Evolutionary conservation across 306 rosid species (phyloP).

Genomic region (Psophocarpus tetragonolobus): DNA sequence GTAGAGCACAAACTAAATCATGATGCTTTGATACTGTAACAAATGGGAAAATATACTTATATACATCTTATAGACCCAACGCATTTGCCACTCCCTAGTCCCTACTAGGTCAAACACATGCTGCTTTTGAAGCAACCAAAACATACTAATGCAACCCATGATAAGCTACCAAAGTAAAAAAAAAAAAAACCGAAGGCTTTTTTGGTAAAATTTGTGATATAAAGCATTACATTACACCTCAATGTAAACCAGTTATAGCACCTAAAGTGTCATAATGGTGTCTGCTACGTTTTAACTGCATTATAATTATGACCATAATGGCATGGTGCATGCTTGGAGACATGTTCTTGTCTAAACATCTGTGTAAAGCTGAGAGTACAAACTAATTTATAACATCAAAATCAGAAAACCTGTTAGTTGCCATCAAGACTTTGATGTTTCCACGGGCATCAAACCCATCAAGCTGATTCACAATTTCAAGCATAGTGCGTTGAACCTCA

Average conservation of each 20-base stretch:
- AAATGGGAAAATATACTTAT: neutral
- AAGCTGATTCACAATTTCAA: slow-evolving; percentile 87
- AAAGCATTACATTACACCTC: neutral
- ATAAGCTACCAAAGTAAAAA: neutral
- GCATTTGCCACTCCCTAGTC: no score
- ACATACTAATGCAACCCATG: neutral
- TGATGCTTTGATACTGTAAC: neutral
- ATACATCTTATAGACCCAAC: neutral
- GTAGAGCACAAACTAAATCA: slow-evolving; percentile 11
- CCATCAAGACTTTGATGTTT: slow-evolving; percentile 88
- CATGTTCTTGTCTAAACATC: neutral
- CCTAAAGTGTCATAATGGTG: neutral
- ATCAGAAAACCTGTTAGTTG: slow-evolving; percentile 70
- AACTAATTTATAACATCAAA: neutral
- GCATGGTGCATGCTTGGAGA: neutral
- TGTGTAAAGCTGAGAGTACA: neutral
- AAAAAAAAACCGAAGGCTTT: neutral
- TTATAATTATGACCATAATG: neutral
- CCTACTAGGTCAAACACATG: no score
- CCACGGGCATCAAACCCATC: slow-evolving; percentile 94
- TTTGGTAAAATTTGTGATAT: neutral
- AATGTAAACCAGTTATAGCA: neutral
- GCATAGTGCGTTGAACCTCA: slow-evolving; percentile 89
- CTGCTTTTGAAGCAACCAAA: no score
- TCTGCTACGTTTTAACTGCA: neutral